Evolutionary conservation across 1,139 yeast species (phyloP), one percentile per base, ranked within the genome.

Genomic region (Debaryomyces coudertii): DNA sequence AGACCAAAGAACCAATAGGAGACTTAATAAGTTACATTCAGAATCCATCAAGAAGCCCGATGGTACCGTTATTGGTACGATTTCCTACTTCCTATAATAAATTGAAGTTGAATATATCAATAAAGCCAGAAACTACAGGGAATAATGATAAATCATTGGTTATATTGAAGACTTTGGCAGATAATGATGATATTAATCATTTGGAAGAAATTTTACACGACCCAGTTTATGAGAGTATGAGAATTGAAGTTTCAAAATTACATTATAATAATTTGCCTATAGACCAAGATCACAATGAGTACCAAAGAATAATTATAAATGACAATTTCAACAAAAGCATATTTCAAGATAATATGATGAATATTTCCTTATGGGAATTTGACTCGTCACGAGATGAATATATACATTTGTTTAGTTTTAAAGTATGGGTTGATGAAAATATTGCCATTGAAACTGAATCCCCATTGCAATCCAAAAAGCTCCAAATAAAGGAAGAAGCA

Each of bases 231-330:
- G 41, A 39, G 7, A 40, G 46, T 11, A 36, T 46, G 8, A 55
- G 52, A 12, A 46, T 55, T 4, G 67, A 67, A 38, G 50, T 69
- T 4, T 69, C 76, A 7, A 65, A 63, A 43, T 52, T 71, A 11
- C 57, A 56, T 12, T 68, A 58, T 47, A 36, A 51, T 7, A 54
- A 58, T 42, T 52, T 71, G 15, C 73, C 74, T 1, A 51, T 68
- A 7, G 66, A 66, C 42, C 49, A 49, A 11, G 45, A 45, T n/a
- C 39, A 45, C 8, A 33, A 45, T 2, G 58, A 51, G 1, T 51
- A 51, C 22, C 74, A 69, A 45, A 57, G 57, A 40, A 50, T 71
- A 6, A 60, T 64, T 2, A 61, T 71, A 6, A 71, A 70, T 45
- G 77, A 72, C 51, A 48, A 55, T 15, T 70, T 56, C 43, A 56